These are phyloP conservation scores for Leccinum pachyderme DNA, from an alignment of 1,284 basidiomycete genomes.

Conservation along the genomic window DNA sequence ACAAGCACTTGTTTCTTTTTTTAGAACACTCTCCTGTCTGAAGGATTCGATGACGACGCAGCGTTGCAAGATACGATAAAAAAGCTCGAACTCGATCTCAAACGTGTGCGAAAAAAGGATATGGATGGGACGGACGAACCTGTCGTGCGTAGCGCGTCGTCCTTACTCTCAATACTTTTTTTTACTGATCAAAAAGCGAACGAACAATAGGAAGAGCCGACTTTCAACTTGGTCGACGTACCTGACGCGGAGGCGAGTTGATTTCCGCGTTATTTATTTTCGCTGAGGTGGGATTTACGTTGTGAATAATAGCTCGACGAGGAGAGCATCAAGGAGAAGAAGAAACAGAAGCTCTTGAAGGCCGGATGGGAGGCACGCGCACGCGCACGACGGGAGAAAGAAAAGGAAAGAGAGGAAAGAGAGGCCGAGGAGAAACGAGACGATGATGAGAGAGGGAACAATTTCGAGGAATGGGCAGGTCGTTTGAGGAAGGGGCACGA, in stretches of 20 bases:
- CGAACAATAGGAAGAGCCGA: conserved; percentile 67
- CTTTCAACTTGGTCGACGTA: conserved; percentile 87
- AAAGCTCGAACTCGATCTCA: conserved; percentile 69
- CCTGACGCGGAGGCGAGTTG: conserved; percentile 79
- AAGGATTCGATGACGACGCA: conserved; percentile 76
- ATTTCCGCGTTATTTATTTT: background rate
- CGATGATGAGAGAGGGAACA: conserved; percentile 72
- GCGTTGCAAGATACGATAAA: conserved; percentile 73
- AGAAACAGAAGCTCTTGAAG: conserved; percentile 90
- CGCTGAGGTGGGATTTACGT: background rate
- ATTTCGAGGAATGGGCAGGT: conserved; percentile 71
- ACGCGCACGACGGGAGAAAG: conserved; percentile 86
- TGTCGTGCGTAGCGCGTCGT: conserved; percentile 37
- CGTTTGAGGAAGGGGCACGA: conserved; percentile 77
- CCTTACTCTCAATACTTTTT: background rate
- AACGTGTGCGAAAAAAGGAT: conserved; percentile 73
- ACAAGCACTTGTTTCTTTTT: background rate
- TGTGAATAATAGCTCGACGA: conserved; percentile 72
- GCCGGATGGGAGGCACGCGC: conserved; percentile 93
- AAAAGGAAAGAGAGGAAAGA: conserved; percentile 75
- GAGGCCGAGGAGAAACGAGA: conserved; percentile 75
- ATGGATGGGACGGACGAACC: conserved; percentile 59
- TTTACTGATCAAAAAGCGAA: background rate
- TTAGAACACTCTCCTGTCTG: conserved; percentile 58
- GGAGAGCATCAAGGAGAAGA: conserved; percentile 93